phyloP scores from a whole-genome alignment of 2,329 filamentous ascomycete genomes.

The Neoscytalidium dimidiatum region DNA sequence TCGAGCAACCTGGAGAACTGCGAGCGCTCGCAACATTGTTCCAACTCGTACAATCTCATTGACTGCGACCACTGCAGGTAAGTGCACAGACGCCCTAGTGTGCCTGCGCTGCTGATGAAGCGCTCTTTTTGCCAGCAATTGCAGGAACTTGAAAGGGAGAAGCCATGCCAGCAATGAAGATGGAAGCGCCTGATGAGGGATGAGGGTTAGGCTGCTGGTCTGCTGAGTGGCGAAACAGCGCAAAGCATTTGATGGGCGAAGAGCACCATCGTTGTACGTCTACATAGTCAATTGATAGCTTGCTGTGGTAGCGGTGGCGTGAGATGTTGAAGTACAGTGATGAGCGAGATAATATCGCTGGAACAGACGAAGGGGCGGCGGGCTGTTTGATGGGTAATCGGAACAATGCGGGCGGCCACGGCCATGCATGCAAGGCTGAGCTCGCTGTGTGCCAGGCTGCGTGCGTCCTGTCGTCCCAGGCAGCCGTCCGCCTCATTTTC shows the following conservation, averaged over 20 bases:
- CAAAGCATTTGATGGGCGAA: neutral
- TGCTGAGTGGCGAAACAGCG: neutral
- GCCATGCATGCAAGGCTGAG: no score
- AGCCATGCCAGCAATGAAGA: constrained; percentile 3
- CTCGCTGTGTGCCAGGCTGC: neutral
- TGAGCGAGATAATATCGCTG: no score
- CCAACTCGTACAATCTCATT: neutral
- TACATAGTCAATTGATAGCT: neutral
- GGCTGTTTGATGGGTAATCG: no score
- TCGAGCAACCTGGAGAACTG: neutral
- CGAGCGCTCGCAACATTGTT: neutral
- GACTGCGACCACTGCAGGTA: constrained; percentile 9
- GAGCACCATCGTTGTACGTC: neutral
- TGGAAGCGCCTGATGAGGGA: neutral
- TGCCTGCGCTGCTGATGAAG: neutral
- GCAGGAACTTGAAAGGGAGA: constrained; percentile 4
- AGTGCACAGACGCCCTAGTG: neutral
- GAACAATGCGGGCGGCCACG: no score
- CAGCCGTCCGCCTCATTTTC: neutral
- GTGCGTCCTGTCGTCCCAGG: neutral
- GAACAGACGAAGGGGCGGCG: no score
- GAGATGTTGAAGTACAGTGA: no score
- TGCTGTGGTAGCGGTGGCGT: neutral
- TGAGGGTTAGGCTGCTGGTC: neutral
- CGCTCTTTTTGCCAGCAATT: neutral